Percentiles rank a stretch among this genome's conserved stretches.
phyloP scores from a whole-genome alignment of 495 filamentous ascomycete species.

The Coniosporium apollinis region DNA sequence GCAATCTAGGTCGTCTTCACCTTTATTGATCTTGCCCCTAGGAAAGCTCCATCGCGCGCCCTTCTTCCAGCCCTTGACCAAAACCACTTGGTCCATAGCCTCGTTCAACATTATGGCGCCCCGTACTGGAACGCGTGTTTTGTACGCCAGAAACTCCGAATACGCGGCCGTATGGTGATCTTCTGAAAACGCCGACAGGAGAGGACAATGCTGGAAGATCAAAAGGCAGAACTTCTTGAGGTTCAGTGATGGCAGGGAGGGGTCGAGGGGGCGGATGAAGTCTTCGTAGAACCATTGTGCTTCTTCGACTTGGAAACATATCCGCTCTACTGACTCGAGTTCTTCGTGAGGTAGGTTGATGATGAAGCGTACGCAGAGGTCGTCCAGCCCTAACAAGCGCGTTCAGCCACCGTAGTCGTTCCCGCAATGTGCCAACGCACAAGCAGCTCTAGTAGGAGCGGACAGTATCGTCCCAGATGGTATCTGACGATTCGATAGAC shows the following conservation, averaged over 20 bases:
- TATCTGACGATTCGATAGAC: no score
- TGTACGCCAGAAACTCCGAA: conserved; percentile 80
- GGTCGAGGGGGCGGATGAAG: conserved; percentile 84
- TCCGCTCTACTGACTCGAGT: conserved; percentile 72
- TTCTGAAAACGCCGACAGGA: conserved; percentile 61
- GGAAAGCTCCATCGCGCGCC: conserved; percentile 93
- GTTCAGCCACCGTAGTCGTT: no score
- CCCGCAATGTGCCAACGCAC: no score
- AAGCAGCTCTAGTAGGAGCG: no score
- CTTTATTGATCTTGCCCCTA: conserved; percentile 90
- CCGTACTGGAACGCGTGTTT: conserved; percentile 80
- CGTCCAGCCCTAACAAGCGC: conserved; percentile 78
- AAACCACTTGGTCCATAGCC: conserved; percentile 73
- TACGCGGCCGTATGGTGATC: conserved; percentile 68
- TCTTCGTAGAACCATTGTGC: conserved; percentile 99
- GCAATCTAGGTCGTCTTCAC: conserved; percentile 82
- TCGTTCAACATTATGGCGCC: conserved; percentile 87
- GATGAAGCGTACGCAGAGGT: conserved; percentile 88
- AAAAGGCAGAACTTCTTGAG: conserved; percentile 67
- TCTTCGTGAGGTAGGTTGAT: conserved; percentile 88
- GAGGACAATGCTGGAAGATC: conserved; percentile 85
- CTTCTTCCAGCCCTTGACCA: conserved; percentile 97
- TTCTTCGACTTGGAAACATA: conserved; percentile 97
- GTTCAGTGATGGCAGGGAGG: conserved; percentile 64
- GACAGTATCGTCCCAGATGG: no score